phyloP scores from a whole-genome alignment of 768 basidiomycete genomes.

The Dioszegia aurantiaca region DNA sequence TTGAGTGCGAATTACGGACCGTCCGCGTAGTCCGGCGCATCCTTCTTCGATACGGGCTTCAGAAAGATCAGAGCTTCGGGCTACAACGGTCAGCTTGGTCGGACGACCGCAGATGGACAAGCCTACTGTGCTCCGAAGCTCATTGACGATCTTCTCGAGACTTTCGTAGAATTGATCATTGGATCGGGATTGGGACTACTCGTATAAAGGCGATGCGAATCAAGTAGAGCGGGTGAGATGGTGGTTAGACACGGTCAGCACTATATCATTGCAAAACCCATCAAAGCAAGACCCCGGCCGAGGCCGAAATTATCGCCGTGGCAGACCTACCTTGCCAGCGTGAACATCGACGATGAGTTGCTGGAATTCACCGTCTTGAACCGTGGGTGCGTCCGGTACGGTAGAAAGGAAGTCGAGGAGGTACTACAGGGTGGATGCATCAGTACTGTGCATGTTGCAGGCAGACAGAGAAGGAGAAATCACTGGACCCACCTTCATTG shows the following conservation, averaged over 20 bases:
- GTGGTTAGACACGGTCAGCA: constrained; percentile 22
- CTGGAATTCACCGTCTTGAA: constrained; percentile 70
- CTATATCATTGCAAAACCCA: background rate
- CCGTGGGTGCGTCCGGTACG: constrained; percentile 64
- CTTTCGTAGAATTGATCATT: constrained; percentile 91
- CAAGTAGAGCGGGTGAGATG: background rate
- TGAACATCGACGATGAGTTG: constrained; percentile 79
- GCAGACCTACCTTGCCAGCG: constrained; percentile 72
- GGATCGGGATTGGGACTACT: constrained; percentile 58
- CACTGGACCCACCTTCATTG: constrained; percentile 42
- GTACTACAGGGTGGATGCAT: constrained; percentile 61
- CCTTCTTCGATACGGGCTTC: constrained; percentile 82
- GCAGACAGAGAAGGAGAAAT: background rate
- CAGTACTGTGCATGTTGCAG: constrained; percentile 11
- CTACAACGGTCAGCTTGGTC: constrained; percentile 54
- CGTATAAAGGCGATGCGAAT: background rate
- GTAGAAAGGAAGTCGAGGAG: constrained; percentile 82
- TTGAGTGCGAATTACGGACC: constrained; percentile 58
- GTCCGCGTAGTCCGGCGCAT: constrained; percentile 91
- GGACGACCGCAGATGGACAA: constrained; percentile 39
- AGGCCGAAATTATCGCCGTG: constrained; percentile 11
- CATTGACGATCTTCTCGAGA: constrained; percentile 78
- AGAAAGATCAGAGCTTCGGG: constrained; percentile 87
- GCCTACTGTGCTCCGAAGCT: constrained; percentile 68
- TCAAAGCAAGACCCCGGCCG: background rate